Evolutionary conservation across 148 eudicot genomes (phyloP), one percentile per base, ranked within the genome.

Genomic region (Pharnaceum exiguum): DNA sequence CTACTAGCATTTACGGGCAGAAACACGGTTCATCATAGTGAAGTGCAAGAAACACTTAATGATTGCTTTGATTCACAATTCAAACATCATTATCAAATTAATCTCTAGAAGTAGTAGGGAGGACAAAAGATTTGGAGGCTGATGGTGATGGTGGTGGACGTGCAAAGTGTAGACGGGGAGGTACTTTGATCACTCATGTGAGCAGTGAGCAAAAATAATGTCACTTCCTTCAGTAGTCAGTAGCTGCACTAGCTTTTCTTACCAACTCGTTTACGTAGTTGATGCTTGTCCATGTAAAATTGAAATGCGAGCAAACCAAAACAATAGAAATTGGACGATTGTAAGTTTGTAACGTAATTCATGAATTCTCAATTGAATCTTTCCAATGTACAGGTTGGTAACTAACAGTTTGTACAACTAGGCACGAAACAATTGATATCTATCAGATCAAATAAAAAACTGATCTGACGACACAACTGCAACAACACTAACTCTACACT

Each of bases 401-500:
- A n/a, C n/a, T n/a, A n/a, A n/a, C n/a, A 3, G 13, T 47, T 59
- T 68, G 16, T 68, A 60, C 72, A 66, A 35, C 8, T 25, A 27
- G 19, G 37, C 22, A 9, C 37, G 4, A 55, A 47, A 53, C 2
- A 54, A 67, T 43, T 32, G 17, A 52, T 29, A 7, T 7, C 61
- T 66, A n/a, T 39, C 30, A 0, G 66, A 60, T 60, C 66, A 60
- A 60, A 9, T 25, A 9, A 68, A 52, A 66, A 66, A 44, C 25
- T 30, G 57, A 60, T 33, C 66, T 29, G 10, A 52, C 22, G 65
- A 60, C n/a, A 7, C 16, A 19, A 8, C 23, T 24, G n/a, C 16
- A 39, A 17, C 19, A 51, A 18, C 40, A 43, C n/a, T 5, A 5
- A 42, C 18, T 3, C 37, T 30, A 55, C 17, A 6, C 8, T 15